A percentile compares a stretch with the other conserved stretches of the same genome.
These are phyloP conservation scores for Pestalotiopsis fici DNA, from an alignment of 2,329 filamentous ascomycete genomes.

Conservation along the genomic window DNA sequence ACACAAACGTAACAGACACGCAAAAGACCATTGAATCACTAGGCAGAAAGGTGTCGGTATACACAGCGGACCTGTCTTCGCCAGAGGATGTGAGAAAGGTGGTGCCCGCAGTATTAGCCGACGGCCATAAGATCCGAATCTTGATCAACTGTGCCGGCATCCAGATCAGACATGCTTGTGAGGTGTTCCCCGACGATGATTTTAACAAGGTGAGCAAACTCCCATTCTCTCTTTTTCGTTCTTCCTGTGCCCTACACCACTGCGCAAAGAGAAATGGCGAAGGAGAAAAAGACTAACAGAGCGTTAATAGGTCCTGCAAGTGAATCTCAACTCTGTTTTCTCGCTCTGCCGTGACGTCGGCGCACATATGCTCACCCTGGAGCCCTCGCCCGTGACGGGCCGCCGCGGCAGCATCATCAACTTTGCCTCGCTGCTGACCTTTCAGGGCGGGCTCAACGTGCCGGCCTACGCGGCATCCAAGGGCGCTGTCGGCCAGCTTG, in stretches of 20 bases:
- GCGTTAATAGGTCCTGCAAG: constrained; percentile 64
- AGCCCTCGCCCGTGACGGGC: constrained; percentile 46
- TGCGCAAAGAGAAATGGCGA: background rate
- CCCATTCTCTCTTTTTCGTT: constrained; percentile 56
- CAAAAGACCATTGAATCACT: constrained; percentile 8
- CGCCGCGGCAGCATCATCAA: constrained; percentile 78
- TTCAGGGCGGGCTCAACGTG: constrained; percentile 85
- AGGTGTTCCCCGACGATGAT: constrained; percentile 9
- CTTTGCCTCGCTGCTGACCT: constrained; percentile 70
- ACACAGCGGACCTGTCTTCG: constrained; percentile 6
- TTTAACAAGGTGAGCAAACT: constrained; percentile 6
- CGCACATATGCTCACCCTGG: constrained; percentile 71
- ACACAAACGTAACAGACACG: constrained; percentile 6
- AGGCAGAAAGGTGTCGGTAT: constrained; percentile 7
- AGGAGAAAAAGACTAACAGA: constrained; percentile 36
- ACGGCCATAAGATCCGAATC: constrained; percentile 65
- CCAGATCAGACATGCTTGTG: constrained; percentile 52
- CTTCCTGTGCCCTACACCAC: background rate
- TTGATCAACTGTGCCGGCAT: constrained; percentile 88
- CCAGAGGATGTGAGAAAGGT: constrained; percentile 29
- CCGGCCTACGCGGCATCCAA: constrained; percentile 86
- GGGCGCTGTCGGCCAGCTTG: constrained; percentile 81
- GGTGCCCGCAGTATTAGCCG: constrained; percentile 8
- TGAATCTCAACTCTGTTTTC: constrained; percentile 84
- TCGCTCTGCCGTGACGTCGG: constrained; percentile 71